Evolutionary conservation across 441 rosid species (phyloP).

Genomic region (Macaranga tanarius): DNA sequence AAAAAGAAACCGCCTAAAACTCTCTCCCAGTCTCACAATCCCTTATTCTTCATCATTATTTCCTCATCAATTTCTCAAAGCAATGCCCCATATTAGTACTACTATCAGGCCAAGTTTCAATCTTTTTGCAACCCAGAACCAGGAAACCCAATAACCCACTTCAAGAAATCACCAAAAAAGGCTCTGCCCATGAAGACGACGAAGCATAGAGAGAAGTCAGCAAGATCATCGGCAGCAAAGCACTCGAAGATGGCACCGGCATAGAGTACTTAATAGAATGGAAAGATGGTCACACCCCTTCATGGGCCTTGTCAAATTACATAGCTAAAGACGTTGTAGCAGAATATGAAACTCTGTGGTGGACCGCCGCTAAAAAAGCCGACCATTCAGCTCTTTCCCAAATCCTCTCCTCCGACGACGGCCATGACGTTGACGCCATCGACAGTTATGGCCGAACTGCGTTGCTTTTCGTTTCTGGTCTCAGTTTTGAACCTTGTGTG

Average conservation of each 20-base stretch:
- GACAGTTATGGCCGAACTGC: conserved; percentile 81
- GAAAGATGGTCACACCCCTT: conserved; percentile 85
- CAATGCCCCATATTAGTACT: neutral
- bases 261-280: conserved; percentile 88
- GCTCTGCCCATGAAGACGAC: conserved; percentile 36
- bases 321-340: conserved; percentile 83
- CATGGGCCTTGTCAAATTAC: conserved; percentile 71
- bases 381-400: conserved; percentile 52
- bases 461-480: conserved; percentile 69
- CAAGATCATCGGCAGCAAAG: conserved; percentile 74
- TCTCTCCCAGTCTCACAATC: conserved; percentile 20
- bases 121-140: conserved; percentile 44
- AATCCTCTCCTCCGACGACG: conserved; percentile 46
- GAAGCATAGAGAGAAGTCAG: conserved; percentile 77
- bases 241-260: conserved; percentile 38
- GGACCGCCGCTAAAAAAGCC: conserved; percentile 88
- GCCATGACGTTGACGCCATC: conserved; percentile 70
- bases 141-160: conserved; percentile 31
- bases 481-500: conserved; percentile 75
- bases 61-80: conserved; percentile 17
- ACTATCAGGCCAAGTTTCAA: conserved; percentile 24
- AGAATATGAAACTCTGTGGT: conserved; percentile 89
- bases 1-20: conserved; percentile 44
- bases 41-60: conserved; percentile 21
- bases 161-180: conserved; percentile 20